Evolutionary conservation across 768 basidiomycete species (phyloP), one percentile per base, ranked within the genome.

Genomic region (Leccinum broughii): DNA sequence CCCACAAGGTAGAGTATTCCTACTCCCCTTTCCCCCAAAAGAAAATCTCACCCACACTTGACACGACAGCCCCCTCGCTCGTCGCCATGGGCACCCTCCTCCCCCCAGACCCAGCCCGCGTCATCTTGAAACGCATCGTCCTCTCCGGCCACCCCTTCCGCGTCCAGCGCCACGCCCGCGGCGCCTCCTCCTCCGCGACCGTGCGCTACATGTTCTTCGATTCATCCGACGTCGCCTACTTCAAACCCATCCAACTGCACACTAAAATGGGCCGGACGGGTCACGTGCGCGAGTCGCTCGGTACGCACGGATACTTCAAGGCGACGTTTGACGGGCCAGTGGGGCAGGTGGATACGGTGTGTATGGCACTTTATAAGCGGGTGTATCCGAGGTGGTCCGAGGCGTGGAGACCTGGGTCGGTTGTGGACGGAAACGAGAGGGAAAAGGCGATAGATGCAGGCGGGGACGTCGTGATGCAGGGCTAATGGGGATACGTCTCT

Each of bases 141-240:
- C 81, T 99, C 49, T 95, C 96, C 3, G 96, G 96, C 0, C 95
- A 97, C 75, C 96, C 96, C 1, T 92, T 94, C 85, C 95, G 95
- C 70, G 88, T 98, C 2, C 95, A 98, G 81, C 93, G 94, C 72
- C 95, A 93, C 80, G 93, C 93, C 9, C 44, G 44, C 20, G 44
- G n/a, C 5, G 44, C 44, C n/a, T 20, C 44, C 20, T 46, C 44
- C 44, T 46, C 44, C 6, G 96, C 95, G 3, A 98, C 96, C 6
- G 88, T 99, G 66, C 88, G 96, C 57, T 98, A 98, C 79, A 92
- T 99, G 93, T 98, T 98, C 79, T 98, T 99, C 83, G 89, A 95
- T 74, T 67, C 87, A 85, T 93, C 93, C 51, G 96, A 98, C 71
- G 84, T 98, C 53, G 80, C 84, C 46, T 98, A 95, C 75, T 98